Conservation (phyloP, 345 rosid species). For the Sisymbrium altissimum region DNA sequence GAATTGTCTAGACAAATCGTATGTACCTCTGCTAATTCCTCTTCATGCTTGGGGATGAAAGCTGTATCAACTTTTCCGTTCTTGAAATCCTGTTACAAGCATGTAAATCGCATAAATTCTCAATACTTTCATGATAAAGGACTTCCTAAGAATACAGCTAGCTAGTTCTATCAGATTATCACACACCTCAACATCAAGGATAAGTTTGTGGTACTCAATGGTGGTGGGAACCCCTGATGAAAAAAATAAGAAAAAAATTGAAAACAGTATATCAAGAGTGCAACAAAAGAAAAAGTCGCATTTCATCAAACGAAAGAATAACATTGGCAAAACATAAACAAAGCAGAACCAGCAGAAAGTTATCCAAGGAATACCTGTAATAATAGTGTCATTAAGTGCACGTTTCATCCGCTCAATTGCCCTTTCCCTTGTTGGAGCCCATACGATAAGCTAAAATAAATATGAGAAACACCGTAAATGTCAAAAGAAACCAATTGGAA, state of each 20-base stretch:
- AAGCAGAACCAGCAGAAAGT: neutral
- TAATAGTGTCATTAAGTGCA: conserved; percentile 91
- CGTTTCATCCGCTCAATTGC: conserved; percentile 98
- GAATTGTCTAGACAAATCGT: neutral
- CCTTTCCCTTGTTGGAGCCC: conserved; percentile 98
- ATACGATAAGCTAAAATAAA: conserved; percentile 76
- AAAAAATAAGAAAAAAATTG: neutral
- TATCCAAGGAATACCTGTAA: conserved; percentile 51
- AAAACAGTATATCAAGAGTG: neutral
- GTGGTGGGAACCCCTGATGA: conserved; percentile 91
- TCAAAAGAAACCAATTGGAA: neutral
- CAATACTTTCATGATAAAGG: neutral
- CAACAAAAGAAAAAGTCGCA: neutral
- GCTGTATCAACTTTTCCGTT: conserved; percentile 98
- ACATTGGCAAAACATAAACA: neutral
- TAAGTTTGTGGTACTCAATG: conserved; percentile 90
- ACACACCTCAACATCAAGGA: conserved; percentile 89
- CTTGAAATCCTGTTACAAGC: conserved; percentile 72
- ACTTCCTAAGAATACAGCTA: neutral
- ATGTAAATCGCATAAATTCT: neutral
- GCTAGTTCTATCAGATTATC: conserved; percentile 13
- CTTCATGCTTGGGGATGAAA: conserved; percentile 91
- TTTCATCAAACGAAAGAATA: neutral
- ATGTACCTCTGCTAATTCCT: conserved; percentile 75
- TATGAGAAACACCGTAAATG: neutral